A percentile compares a stretch with the other conserved stretches of the same genome.
Conservation (phyloP, 345 rosid genomes). For the Cardiospermum halicacabum region DNA sequence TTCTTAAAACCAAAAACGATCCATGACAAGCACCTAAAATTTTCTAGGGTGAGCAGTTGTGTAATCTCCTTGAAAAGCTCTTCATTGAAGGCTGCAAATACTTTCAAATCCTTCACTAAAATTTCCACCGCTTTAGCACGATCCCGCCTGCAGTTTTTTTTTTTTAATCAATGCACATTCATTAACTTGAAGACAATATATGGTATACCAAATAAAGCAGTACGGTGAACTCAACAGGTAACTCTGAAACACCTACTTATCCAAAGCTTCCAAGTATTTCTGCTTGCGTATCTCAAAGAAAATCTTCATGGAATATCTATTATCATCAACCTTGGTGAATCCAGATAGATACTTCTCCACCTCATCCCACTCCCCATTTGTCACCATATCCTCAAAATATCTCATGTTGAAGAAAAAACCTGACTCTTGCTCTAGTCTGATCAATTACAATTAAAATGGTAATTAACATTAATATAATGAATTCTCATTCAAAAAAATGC, state of each 20-base stretch:
- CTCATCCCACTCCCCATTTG: slow-evolving; percentile 90
- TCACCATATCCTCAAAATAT: slow-evolving; percentile 81
- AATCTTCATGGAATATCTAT: slow-evolving; percentile 88
- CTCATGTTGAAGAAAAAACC: slow-evolving; percentile 81
- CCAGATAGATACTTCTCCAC: slow-evolving; percentile 83
- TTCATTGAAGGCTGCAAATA: slow-evolving; percentile 71
- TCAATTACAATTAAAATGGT: slow-evolving; percentile 8
- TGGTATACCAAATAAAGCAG: neutral
- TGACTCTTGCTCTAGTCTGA: slow-evolving; percentile 86
- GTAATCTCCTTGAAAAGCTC: slow-evolving; percentile 87
- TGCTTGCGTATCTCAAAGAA: slow-evolving; percentile 90
- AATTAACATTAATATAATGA: too few relatives aligned
- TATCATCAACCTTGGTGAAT: slow-evolving; percentile 73
- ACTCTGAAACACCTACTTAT: slow-evolving; percentile 45
- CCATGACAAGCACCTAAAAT: slow-evolving; percentile 58
- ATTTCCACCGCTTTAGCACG: slow-evolving; percentile 78
- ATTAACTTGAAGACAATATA: neutral
- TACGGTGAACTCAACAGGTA: slow-evolving; percentile 2
- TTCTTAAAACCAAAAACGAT: slow-evolving; percentile 4
- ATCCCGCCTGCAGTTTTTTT: slow-evolving; percentile 50
- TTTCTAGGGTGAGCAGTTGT: slow-evolving; percentile 68
- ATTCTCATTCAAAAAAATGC: too few relatives aligned
- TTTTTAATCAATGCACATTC: neutral
- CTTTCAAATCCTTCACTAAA: slow-evolving; percentile 85
- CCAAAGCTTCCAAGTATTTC: slow-evolving; percentile 87